phyloP scores from a whole-genome alignment of 257 asterid genomes.

The Solanum chmielewskii region DNA sequence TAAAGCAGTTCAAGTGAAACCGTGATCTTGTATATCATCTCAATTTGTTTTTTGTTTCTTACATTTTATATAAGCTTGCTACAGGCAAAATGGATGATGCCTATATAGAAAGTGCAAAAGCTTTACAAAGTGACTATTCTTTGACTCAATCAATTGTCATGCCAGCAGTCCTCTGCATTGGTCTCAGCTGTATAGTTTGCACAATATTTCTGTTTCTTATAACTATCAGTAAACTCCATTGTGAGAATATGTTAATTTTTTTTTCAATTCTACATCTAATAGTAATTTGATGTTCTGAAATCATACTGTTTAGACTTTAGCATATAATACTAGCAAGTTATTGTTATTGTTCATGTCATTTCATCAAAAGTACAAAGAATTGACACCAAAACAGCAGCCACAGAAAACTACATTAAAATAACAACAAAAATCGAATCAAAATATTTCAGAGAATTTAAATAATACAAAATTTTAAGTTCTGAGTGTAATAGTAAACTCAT shows the following conservation, averaged over 20 bases:
- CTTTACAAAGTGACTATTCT: not conserved
- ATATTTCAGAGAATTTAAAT: not conserved
- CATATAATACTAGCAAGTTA: not conserved
- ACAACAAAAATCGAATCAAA: not conserved
- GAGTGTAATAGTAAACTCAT: not conserved
- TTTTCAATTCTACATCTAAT: not conserved
- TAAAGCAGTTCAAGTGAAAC: conserved; percentile 39
- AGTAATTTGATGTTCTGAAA: not conserved
- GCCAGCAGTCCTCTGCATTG: not conserved
- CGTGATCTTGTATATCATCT: not conserved
- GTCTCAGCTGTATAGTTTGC: not conserved
- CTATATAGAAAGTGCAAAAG: not conserved
- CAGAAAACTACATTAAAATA: no score
- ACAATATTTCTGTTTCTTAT: not conserved
- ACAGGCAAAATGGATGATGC: not conserved
- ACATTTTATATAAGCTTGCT: not conserved
- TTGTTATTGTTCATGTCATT: not conserved
- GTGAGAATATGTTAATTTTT: not conserved
- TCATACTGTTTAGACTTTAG: not conserved
- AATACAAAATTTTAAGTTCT: not conserved
- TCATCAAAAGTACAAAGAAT: not conserved
- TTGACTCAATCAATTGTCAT: not conserved
- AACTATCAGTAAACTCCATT: not conserved
- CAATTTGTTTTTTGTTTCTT: not conserved
- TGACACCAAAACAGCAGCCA: not conserved